Conservation (phyloP, 345 rosid species). For the Erucastrum elatum region DNA sequence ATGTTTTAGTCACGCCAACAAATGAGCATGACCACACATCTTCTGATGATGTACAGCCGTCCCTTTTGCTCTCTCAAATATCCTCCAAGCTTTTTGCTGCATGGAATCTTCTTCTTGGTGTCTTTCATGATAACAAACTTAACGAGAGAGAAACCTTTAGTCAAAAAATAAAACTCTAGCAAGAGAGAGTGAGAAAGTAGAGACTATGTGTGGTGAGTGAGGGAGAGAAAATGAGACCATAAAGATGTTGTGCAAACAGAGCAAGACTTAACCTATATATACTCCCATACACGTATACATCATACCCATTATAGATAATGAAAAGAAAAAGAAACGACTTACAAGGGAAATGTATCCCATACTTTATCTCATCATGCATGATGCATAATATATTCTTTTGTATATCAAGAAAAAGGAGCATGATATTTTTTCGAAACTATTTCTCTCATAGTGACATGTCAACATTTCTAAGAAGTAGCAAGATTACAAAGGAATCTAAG, state of each 20-base stretch:
- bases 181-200: background rate
- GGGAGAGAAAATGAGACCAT: conserved; percentile 15
- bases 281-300: conserved; percentile 14
- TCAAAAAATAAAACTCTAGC: background rate
- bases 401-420: conserved; percentile 1
- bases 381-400: conserved; percentile 11
- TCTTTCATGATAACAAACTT: conserved; percentile 34
- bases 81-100: conserved; percentile 66
- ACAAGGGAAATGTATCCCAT: conserved; percentile 38
- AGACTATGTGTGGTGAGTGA: background rate
- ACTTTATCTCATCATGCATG: conserved; percentile 27
- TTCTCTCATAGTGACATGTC: conserved; percentile 12
- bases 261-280: conserved; percentile 30
- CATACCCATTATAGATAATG: conserved; percentile 23
- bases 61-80: conserved; percentile 70
- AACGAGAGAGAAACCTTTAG: background rate
- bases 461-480: conserved; percentile 29
- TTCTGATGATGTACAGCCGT: conserved; percentile 69
- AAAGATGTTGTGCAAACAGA: conserved; percentile 27
- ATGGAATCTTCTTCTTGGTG: conserved; percentile 54
- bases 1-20: conserved; percentile 71
- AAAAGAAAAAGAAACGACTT: background rate
- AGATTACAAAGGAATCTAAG: conserved; percentile 40
- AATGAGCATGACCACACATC: conserved; percentile 80
- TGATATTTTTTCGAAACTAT: conserved; percentile 12